A percentile compares a stretch with the other conserved stretches of the same genome.
Conservation (phyloP, 768 basidiomycete genomes). For the Psilocybe azurescens region DNA sequence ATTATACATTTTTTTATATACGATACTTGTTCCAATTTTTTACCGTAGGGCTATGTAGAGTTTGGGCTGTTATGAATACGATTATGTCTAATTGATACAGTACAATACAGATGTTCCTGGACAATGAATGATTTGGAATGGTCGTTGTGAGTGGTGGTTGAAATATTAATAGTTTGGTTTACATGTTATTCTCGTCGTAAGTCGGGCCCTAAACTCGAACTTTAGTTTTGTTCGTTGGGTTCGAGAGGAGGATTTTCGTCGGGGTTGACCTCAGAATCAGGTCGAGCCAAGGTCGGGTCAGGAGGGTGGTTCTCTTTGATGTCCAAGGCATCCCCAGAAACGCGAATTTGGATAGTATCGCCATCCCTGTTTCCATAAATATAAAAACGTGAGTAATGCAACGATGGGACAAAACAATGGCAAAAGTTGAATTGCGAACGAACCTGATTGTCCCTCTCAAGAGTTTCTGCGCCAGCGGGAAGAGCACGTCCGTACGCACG, state of each 20-base stretch:
- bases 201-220: too few species aligned
- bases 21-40: background rate
- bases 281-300: constrained; percentile 41
- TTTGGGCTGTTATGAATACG: background rate
- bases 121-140: background rate
- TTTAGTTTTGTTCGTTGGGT: background rate
- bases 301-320: constrained; percentile 68
- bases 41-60: background rate
- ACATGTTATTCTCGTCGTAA: background rate
- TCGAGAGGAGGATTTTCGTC: constrained; percentile 23
- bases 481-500: constrained; percentile 80
- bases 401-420: constrained; percentile 37
- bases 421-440: constrained; percentile 27
- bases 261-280: constrained; percentile 31
- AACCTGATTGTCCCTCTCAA: constrained; percentile 70
- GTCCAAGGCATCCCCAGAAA: constrained; percentile 46
- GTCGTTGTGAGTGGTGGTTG: constrained; percentile 3
- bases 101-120: background rate
- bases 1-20: constrained; percentile 10
- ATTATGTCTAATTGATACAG: background rate
- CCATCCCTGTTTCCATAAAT: constrained; percentile 53
- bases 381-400: background rate
- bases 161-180: background rate
- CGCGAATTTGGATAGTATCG: constrained; percentile 64
- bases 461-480: constrained; percentile 82